phyloP scores from a whole-genome alignment of 139 green algal genomes.

The Prasinococcaceae sp. region DNA sequence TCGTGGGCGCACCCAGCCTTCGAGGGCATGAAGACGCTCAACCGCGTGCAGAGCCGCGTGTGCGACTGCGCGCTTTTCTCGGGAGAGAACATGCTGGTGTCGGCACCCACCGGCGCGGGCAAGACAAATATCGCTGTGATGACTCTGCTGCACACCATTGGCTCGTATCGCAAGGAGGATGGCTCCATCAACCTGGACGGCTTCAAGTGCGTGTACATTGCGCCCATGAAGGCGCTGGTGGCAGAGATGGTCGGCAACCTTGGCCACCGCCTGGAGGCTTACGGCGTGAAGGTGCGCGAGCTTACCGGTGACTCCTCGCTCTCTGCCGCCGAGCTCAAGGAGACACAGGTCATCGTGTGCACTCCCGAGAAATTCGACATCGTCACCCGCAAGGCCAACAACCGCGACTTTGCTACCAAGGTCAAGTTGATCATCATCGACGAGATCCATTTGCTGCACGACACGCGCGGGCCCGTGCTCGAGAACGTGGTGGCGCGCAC shows the following conservation, averaged over 20 bases:
- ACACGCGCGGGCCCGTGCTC: slow-evolving; percentile 82
- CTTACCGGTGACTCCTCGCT: slow-evolving; percentile 31
- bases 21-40: slow-evolving; percentile 70
- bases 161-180: slow-evolving; percentile 57
- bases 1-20: slow-evolving; percentile 84
- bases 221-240: slow-evolving; percentile 97
- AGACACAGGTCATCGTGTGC: slow-evolving; percentile 89
- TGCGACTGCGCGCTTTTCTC: slow-evolving; percentile 73
- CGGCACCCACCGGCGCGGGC: slow-evolving; percentile 67
- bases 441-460: slow-evolving; percentile 96
- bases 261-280: slow-evolving; percentile 22
- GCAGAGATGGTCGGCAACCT: slow-evolving; percentile 95
- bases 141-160: slow-evolving; percentile 79
- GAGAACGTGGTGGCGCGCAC: slow-evolving; percentile 88
- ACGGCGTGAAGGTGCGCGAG: slow-evolving; percentile 42
- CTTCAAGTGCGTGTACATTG: slow-evolving; percentile 98
- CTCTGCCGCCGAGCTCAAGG: slow-evolving; percentile 80
- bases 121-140: slow-evolving; percentile 99
- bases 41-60: slow-evolving; percentile 76
- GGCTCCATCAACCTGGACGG: slow-evolving; percentile 61
- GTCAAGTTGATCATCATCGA: slow-evolving; percentile 94
- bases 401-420: slow-evolving; percentile 29
- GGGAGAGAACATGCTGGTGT: slow-evolving; percentile 89
- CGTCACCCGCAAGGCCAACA: slow-evolving; percentile 89
- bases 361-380: slow-evolving; percentile 99